Percentiles rank a stretch among this genome's conserved stretches.
phyloP scores from a whole-genome alignment of 768 basidiomycete genomes.

The Mycena crocata region DNA sequence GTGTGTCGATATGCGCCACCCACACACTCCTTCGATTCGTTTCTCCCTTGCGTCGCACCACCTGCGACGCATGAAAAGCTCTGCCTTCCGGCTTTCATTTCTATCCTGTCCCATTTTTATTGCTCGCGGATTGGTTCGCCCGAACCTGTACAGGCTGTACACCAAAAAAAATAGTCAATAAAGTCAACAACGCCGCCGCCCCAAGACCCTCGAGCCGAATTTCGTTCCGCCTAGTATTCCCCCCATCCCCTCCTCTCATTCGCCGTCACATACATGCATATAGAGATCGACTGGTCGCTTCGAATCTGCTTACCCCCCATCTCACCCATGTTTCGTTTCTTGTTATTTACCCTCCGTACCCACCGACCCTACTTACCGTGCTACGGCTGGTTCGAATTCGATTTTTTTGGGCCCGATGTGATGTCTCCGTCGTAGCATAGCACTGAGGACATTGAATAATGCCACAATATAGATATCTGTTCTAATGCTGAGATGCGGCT shows the following conservation, averaged over 20 bases:
- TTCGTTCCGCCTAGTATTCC: neutral
- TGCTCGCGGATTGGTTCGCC: slow-evolving; percentile 21
- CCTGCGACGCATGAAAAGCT: neutral
- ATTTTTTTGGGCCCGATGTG: slow-evolving; percentile 26
- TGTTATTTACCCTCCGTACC: slow-evolving; percentile 10
- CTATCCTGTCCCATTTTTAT: slow-evolving; percentile 4
- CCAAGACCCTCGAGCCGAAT: neutral
- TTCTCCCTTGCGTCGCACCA: slow-evolving; percentile 2
- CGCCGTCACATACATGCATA: slow-evolving; percentile 12
- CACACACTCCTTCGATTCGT: slow-evolving; percentile 21
- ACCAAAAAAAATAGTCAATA: slow-evolving; percentile 16
- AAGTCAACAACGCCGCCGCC: slow-evolving; percentile 17
- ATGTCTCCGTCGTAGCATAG: slow-evolving; percentile 4
- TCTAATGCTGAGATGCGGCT: slow-evolving; percentile 1
- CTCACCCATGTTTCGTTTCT: slow-evolving; percentile 20
- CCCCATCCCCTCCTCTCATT: neutral
- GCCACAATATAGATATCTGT: slow-evolving; percentile 12
- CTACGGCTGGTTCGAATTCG: slow-evolving; percentile 7
- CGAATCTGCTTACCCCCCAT: slow-evolving; percentile 9
- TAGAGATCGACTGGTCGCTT: slow-evolving; percentile 28
- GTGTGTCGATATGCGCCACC: slow-evolving; percentile 12
- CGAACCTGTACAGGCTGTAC: slow-evolving; percentile 27
- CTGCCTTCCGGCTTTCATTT: neutral
- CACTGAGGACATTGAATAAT: slow-evolving; percentile 18
- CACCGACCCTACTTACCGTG: slow-evolving; percentile 3